Conservation (phyloP, 768 basidiomycete species). For the Russula sp. region DNA sequence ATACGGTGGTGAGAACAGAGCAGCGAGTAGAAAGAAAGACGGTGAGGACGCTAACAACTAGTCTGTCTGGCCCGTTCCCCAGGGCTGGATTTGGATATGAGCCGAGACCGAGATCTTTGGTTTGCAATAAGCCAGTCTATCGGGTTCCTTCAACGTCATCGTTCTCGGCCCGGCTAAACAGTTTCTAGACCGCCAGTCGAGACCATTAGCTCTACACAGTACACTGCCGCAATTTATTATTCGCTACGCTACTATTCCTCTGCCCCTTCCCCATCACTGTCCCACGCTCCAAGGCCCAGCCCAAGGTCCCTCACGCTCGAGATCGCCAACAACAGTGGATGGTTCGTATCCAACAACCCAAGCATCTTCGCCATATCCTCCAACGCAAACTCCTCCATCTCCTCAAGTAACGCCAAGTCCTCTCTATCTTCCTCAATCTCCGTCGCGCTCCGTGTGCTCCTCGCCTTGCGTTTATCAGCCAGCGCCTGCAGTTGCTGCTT, state of each 20-base stretch:
- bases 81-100: neutral
- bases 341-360: conserved; percentile 50
- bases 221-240: neutral
- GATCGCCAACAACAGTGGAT: conserved; percentile 66
- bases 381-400: conserved; percentile 79
- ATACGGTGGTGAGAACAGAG: neutral
- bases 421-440: conserved; percentile 55
- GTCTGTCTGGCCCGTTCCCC: neutral
- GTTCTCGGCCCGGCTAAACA: neutral
- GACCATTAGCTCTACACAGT: neutral
- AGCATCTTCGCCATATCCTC: conserved; percentile 77
- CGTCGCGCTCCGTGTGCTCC: conserved; percentile 41
- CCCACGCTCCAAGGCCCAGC: conserved; percentile 40
- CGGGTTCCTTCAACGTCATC: neutral
- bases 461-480: conserved; percentile 58
- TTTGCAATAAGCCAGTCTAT: neutral
- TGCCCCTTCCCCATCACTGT: conserved; percentile 29
- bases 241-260: conserved; percentile 15
- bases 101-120: neutral
- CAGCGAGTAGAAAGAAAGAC: neutral
- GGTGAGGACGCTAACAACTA: neutral
- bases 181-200: neutral
- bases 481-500: conserved; percentile 66
- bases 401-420: conserved; percentile 69
- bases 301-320: conserved; percentile 71